phyloP scores from a whole-genome alignment of 2,329 filamentous ascomycete species.

The Neonectria hederae region DNA sequence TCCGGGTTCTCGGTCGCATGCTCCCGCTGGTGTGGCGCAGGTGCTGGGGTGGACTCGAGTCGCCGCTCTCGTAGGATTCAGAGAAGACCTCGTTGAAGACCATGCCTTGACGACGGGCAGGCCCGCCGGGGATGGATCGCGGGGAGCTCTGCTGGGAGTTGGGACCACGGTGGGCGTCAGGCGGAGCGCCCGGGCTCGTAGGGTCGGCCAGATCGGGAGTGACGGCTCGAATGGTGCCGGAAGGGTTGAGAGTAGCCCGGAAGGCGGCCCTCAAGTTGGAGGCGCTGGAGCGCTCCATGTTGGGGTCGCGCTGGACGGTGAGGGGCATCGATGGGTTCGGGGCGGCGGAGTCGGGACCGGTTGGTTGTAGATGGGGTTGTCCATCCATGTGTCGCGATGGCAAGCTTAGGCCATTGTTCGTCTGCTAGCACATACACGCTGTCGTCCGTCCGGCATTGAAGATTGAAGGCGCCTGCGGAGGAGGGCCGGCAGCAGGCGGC shows the following conservation, averaged over 20 bases:
- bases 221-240: slow-evolving; percentile 68
- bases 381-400: slow-evolving; percentile 58
- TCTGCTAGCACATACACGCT: slow-evolving; percentile 50
- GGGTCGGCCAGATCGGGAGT: slow-evolving; percentile 67
- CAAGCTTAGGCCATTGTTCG: slow-evolving; percentile 57
- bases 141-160: slow-evolving; percentile 48
- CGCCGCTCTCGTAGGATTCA: slow-evolving; percentile 59
- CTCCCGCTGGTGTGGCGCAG: slow-evolving; percentile 46
- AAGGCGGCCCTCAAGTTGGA: slow-evolving; percentile 49
- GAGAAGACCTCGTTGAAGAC: slow-evolving; percentile 68
- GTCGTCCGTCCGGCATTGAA: slow-evolving; percentile 47
- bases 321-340: slow-evolving; percentile 47
- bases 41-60: slow-evolving; percentile 51
- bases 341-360: slow-evolving; percentile 48
- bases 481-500: slow-evolving; percentile 8
- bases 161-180: slow-evolving; percentile 38
- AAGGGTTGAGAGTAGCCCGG: slow-evolving; percentile 43
- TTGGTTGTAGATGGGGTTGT: slow-evolving; percentile 49
- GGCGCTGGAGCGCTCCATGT: slow-evolving; percentile 49
- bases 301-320: slow-evolving; percentile 42
- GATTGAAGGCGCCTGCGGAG: slow-evolving; percentile 40
- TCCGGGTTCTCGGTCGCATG: slow-evolving; percentile 65
- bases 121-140: slow-evolving; percentile 45
- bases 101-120: slow-evolving; percentile 64
- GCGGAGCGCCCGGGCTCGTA: slow-evolving; percentile 35